Base-by-base conservation (phyloP, 2,329 filamentous ascomycete genomes). In the Plectosphaerella cucumerina region DNA sequence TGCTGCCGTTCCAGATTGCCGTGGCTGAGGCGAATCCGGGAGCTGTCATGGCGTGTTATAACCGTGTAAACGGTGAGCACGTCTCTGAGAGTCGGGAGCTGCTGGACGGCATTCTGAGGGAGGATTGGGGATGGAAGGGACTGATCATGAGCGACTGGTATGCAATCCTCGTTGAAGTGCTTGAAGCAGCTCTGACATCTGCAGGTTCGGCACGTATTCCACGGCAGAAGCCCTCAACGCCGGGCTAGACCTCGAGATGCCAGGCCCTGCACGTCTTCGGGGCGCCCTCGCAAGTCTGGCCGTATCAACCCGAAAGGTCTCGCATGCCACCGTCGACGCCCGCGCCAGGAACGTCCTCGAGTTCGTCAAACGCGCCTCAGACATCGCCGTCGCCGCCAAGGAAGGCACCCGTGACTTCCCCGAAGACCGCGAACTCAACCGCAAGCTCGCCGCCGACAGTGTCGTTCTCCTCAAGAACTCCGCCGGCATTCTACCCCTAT, bases 401-500 rank as follows among this genome's bases (percentile, higher is more conserved):
- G 42, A 44, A 21, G 14, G 20, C 12, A 23, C 20, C 11, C 22
- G 42, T 3, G 69, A 76, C 17, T 80, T 76, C 0, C 70, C 74
- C 0, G 82, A 85, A 62, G 70, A 68, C 43, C 78, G 83, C 5
- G 76, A 75, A 8, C 71, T 90, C 44, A 77, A 90, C 15, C 77
- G 87, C 14, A 74, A 77, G 50, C 74, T 87, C 31, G 86, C 84
- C 15, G 79, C 82, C 82, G 3, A 37, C 15, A n/a, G 35, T 9
- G 82, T 89, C 9, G 86, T 90, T 1, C 72, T 91, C n/a, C 70
- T 91, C 43, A 90, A 90, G 69, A 92, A 92, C 56, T 78, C 89
- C 12, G 75, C 77, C 31, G 71, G 71, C 8, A 63, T 85, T 0
- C 70, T 92, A 1, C 88, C 88, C 0, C 65, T 87, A 2, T 17